These are phyloP conservation scores for Aureobasidium sp. DNA, from an alignment of 2,329 filamentous ascomycete genomes.

Conservation along the genomic window DNA sequence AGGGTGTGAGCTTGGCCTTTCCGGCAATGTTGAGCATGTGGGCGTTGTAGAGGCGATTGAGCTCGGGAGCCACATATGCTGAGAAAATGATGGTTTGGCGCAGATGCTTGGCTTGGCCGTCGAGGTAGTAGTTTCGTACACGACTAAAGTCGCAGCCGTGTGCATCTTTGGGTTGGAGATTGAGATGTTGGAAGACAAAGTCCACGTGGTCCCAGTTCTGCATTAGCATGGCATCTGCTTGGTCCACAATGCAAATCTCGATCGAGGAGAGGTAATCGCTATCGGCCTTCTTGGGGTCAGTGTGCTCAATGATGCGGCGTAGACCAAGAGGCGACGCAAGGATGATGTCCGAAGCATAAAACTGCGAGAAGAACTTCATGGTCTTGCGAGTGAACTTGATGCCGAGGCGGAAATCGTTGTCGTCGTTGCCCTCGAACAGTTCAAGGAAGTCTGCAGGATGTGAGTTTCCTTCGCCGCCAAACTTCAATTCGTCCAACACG, in stretches of 20 bases:
- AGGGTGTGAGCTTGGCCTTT: slow-evolving; percentile 62
- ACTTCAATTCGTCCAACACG: slow-evolving; percentile 59
- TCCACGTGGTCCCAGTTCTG: slow-evolving; percentile 98
- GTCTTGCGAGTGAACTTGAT: slow-evolving; percentile 96
- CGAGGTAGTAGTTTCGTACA: slow-evolving; percentile 87
- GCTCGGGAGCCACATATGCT: slow-evolving; percentile 80
- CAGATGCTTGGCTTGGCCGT: slow-evolving; percentile 70
- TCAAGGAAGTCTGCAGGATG: slow-evolving; percentile 83
- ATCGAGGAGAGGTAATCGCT: slow-evolving; percentile 91
- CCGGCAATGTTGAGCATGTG: slow-evolving; percentile 77
- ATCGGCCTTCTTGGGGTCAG: slow-evolving; percentile 64
- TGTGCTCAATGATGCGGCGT: slow-evolving; percentile 79
- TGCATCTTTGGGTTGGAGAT: slow-evolving; percentile 78
- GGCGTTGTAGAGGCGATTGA: slow-evolving; percentile 69
- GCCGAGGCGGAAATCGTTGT: slow-evolving; percentile 95
- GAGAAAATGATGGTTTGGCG: slow-evolving; percentile 80
- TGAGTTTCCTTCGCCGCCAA: slow-evolving; percentile 52
- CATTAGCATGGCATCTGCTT: slow-evolving; percentile 89
- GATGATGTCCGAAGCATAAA: slow-evolving; percentile 95
- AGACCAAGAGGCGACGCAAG: slow-evolving; percentile 85
- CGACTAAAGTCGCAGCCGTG: slow-evolving; percentile 93
- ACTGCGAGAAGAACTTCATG: slow-evolving; percentile 87
- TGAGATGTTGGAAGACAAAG: slow-evolving; percentile 85
- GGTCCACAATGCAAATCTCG: slow-evolving; percentile 83
- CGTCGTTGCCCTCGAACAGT: slow-evolving; percentile 88